Conservation (phyloP, 306 rosid species). For the Acacia crassicarpa region DNA sequence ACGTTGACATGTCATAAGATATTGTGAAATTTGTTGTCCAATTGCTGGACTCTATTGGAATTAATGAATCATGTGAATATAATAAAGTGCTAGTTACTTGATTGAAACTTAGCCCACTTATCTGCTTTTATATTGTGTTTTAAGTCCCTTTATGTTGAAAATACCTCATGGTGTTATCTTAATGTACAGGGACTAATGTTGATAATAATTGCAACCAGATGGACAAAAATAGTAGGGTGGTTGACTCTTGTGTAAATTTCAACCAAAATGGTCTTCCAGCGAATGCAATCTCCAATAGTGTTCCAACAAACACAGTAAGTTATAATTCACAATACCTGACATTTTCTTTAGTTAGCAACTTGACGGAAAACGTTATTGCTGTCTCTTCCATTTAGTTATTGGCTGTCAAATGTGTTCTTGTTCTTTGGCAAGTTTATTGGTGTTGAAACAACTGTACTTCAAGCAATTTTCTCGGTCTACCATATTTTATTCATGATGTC, state of each 20-base stretch:
- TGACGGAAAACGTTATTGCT: background rate
- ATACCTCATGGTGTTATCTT: constrained; percentile 26
- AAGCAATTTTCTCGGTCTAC: background rate
- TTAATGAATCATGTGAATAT: background rate
- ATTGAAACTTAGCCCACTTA: constrained; percentile 14
- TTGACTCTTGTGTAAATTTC: constrained; percentile 37
- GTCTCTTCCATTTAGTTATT: background rate
- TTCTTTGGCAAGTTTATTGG: constrained; percentile 4
- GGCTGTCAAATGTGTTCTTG: background rate
- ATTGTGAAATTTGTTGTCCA: constrained; percentile 1
- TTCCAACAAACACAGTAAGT: constrained; percentile 59
- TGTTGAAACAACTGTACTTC: background rate
- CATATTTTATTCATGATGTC: background rate
- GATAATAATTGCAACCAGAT: constrained; percentile 42
- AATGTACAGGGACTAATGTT: constrained; percentile 51
- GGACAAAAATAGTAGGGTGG: constrained; percentile 47
- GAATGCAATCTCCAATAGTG: constrained; percentile 42
- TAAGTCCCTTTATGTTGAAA: constrained; percentile 24
- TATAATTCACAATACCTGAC: constrained; percentile 9
- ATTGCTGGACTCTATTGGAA: constrained; percentile 12
- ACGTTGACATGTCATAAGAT: constrained; percentile 13
- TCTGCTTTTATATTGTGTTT: background rate
- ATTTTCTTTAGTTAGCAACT: constrained; percentile 29
- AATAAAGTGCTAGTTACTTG: constrained; percentile 12
- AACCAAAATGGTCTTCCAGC: constrained; percentile 44